phyloP scores from a whole-genome alignment of 108 stramenopile genomes.

The Skeletonema tropicum region DNA sequence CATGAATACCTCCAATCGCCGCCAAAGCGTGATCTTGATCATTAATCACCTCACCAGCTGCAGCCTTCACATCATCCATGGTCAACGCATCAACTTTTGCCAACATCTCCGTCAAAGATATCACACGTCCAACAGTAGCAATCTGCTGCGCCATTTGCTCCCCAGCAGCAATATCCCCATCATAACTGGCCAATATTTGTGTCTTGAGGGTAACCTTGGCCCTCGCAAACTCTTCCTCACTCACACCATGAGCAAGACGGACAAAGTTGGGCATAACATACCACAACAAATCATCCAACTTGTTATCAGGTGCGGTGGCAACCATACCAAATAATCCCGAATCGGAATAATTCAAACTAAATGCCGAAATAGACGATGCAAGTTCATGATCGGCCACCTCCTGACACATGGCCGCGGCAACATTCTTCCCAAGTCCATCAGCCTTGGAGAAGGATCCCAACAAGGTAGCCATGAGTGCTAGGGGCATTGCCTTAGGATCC shows the following conservation, averaged over 20 bases:
- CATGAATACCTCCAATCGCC: conserved; percentile 96
- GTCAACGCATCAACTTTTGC: conserved; percentile 93
- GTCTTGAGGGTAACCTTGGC: conserved; percentile 97
- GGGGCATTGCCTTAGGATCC: conserved; percentile 93
- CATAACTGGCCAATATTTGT: conserved; percentile 60
- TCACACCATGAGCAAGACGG: conserved; percentile 88
- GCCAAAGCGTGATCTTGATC: conserved; percentile 97
- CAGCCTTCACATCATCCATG: conserved; percentile 87
- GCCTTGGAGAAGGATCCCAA: conserved; percentile 94
- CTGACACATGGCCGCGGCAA: conserved; percentile 89
- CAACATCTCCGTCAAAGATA: conserved; percentile 95
- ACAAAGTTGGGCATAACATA: conserved; percentile 92
- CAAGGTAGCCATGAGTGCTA: conserved; percentile 96
- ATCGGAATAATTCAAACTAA: conserved; percentile 99
- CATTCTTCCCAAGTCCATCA: conserved; percentile 86
- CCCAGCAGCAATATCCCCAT: conserved; percentile 90
- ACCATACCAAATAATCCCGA: conserved; percentile 98
- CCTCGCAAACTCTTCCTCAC: conserved; percentile 91
- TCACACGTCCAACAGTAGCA: conserved; percentile 95
- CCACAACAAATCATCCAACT: conserved; percentile 92
- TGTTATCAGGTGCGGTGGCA: conserved; percentile 92
- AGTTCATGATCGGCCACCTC: conserved; percentile 88
- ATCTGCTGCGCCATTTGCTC: conserved; percentile 99
- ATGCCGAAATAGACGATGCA: conserved; percentile 91
- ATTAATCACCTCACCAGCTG: conserved; percentile 88